phyloP scores from a whole-genome alignment of 495 filamentous ascomycete genomes.

The Barbatosphaeria neglecta region DNA sequence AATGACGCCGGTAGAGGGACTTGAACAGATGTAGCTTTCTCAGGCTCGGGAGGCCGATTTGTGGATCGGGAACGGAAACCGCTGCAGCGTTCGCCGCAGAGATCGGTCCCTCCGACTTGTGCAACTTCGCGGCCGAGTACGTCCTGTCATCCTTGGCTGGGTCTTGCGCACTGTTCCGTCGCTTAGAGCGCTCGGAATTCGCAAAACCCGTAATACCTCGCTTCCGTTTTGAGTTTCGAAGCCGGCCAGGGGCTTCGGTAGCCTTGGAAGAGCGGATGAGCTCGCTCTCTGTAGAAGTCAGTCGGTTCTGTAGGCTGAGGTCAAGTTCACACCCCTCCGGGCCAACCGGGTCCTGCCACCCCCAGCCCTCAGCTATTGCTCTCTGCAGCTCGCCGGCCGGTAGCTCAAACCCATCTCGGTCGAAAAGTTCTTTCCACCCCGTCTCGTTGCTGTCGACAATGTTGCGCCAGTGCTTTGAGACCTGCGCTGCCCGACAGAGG shows the following conservation, averaged over 20 bases:
- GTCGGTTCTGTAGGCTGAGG: slow-evolving; percentile 42
- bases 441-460: slow-evolving; percentile 87
- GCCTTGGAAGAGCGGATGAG: slow-evolving; percentile 24
- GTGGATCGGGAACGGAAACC: slow-evolving; percentile 67
- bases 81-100: slow-evolving; percentile 75
- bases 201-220: slow-evolving; percentile 23
- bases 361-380: slow-evolving; percentile 91
- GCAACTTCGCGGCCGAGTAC: slow-evolving; percentile 17
- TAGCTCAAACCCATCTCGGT: slow-evolving; percentile 66
- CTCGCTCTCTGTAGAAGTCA: slow-evolving; percentile 38
- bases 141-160: slow-evolving; percentile 21
- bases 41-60: slow-evolving; percentile 65
- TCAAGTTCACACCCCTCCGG: slow-evolving; percentile 69
- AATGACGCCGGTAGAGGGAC: slow-evolving; percentile 84
- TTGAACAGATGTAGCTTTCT: slow-evolving; percentile 87
- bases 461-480: slow-evolving; percentile 86
- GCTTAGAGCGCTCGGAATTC: slow-evolving; percentile 39
- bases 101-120: slow-evolving; percentile 65
- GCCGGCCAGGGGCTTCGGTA: slow-evolving; percentile 19
- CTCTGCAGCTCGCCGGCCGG: slow-evolving; percentile 74
- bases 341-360: slow-evolving; percentile 85
- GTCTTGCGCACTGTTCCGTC: slow-evolving; percentile 37
- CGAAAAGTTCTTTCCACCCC: slow-evolving; percentile 89
- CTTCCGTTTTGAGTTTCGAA: slow-evolving; percentile 31
- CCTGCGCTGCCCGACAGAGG: slow-evolving; percentile 83